Percentiles rank a stretch among this genome's conserved stretches.
Conservation (phyloP, 2,329 filamentous ascomycete species). For the Pyricularia pennisetigena region DNA sequence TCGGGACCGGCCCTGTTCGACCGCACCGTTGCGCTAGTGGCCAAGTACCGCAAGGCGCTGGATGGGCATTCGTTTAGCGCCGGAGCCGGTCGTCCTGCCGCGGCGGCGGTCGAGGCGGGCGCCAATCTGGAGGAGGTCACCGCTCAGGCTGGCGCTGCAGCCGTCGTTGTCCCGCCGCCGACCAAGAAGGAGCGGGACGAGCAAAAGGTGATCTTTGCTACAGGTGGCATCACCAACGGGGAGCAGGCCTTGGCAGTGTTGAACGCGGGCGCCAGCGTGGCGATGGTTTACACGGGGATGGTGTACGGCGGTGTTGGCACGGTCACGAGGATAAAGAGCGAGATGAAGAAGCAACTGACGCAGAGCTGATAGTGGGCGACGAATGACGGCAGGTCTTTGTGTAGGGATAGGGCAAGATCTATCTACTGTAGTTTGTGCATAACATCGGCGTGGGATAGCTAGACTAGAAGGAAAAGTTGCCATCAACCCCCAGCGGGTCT, state of each 20-base stretch:
- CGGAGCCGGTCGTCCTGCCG: constrained; percentile 9
- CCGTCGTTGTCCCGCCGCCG: constrained; percentile 20
- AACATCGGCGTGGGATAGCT: neutral
- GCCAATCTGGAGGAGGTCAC: constrained; percentile 16
- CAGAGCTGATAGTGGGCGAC: neutral
- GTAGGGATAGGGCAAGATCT: neutral
- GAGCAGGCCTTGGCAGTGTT: constrained; percentile 72
- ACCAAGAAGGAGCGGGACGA: constrained; percentile 14
- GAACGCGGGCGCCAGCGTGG: constrained; percentile 81
- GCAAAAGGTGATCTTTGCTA: constrained; percentile 82
- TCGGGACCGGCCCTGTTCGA: constrained; percentile 86
- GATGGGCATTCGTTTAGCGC: constrained; percentile 37
- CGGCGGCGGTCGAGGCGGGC: constrained; percentile 16
- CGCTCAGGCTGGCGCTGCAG: constrained; percentile 20
- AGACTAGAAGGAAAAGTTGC: neutral
- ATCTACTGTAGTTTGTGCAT: neutral
- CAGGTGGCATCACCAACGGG: constrained; percentile 85
- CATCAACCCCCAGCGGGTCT: neutral
- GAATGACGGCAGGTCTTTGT: neutral
- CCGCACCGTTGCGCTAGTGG: constrained; percentile 68
- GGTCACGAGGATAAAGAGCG: constrained; percentile 53
- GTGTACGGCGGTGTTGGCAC: constrained; percentile 57
- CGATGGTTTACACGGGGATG: constrained; percentile 79
- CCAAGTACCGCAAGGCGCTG: constrained; percentile 63
- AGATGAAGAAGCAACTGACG: constrained; percentile 39